Base-by-base conservation (phyloP, 306 rosid genomes). In the Casuarina equisetifolia region DNA sequence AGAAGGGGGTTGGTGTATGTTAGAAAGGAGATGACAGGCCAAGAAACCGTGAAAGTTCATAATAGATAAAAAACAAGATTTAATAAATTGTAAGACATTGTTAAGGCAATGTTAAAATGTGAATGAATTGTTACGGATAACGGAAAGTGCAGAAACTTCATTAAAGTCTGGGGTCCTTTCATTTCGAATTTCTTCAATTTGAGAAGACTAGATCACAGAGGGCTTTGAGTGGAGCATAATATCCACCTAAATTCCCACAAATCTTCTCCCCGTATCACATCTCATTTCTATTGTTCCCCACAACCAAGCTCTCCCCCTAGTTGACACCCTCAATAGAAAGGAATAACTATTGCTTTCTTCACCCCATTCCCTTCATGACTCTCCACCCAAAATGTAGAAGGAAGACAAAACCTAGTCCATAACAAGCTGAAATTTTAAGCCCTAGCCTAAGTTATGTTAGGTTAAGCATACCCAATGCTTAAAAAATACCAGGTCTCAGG, bases 401-500 rank as follows among this genome's bases (percentile, higher is more conserved):
- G 19, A 57, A 25, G 8, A 57, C 36, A 57, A 57, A 54, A 57
- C n/a, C 50, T 35, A 42, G n/a, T 50, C 15, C 25, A 66, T 25
- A 66, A 40, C 25, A 17, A 16, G n/a, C 45, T 1, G 35, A 40
- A 66, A 42, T n/a, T 40, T 64, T 40, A 19, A 3, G 20, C 32
- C 32, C 32, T 40, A 5, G 3, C 20, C 15, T 6, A 39, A 12
- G 5, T 38, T 66, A 66, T 40, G 48, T 17, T 66, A 40, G 50
- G 44, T 42, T 7, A 8, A 64, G 6, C 16, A 48, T 20, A 40
- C 40, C 39, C 80, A 52, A 66, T 58, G 43, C 10, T 55, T 40
- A 38, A 70, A 72, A 78, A 50, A 52, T 49, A 50, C 39, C 55
- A 43, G 42, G 51, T 19, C 50, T 8, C 40, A 53, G 68, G 53